phyloP scores from a whole-genome alignment of 2,329 filamentous ascomycete species.

The Cytospora mali region DNA sequence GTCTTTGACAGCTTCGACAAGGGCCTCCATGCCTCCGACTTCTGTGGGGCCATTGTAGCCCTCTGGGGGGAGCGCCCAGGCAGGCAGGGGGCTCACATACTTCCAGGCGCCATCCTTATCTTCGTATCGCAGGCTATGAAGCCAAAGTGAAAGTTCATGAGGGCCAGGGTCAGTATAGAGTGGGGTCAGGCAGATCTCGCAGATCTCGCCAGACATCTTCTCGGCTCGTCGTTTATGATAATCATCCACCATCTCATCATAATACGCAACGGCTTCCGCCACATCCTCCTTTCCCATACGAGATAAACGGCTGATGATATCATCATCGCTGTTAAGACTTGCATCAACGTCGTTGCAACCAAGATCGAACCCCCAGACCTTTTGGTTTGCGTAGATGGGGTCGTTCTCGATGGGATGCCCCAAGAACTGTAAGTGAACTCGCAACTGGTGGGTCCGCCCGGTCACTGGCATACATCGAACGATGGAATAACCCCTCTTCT shows the following conservation, averaged over 20 bases:
- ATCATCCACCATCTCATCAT: slow-evolving; percentile 88
- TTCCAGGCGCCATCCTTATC: slow-evolving; percentile 82
- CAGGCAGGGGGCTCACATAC: slow-evolving; percentile 81
- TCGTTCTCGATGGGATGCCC: slow-evolving; percentile 97
- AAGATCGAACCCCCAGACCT: slow-evolving; percentile 83
- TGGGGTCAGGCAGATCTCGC: slow-evolving; percentile 80
- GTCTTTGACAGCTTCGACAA: slow-evolving; percentile 58
- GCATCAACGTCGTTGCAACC: slow-evolving; percentile 69
- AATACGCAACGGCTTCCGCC: slow-evolving; percentile 87
- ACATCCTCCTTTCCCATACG: slow-evolving; percentile 95
- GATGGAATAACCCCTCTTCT: slow-evolving; percentile 84
- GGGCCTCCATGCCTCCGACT: slow-evolving; percentile 62
- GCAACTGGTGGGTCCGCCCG: slow-evolving; percentile 90
- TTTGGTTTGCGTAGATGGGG: slow-evolving; percentile 93
- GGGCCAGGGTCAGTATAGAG: slow-evolving; percentile 89
- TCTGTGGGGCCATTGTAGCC: slow-evolving; percentile 72
- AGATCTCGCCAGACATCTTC: slow-evolving; percentile 85
- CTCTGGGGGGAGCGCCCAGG: slow-evolving; percentile 82
- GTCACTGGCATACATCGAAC: slow-evolving; percentile 93
- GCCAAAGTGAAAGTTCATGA: slow-evolving; percentile 90
- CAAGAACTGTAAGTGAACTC: slow-evolving; percentile 91
- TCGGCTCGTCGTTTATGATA: slow-evolving; percentile 92
- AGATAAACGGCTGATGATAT: slow-evolving; percentile 82
- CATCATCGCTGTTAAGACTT: slow-evolving; percentile 75
- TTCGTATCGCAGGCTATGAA: slow-evolving; percentile 90